Conservation (phyloP, 148 eudicot genomes). For the Camellia granthamiana region DNA sequence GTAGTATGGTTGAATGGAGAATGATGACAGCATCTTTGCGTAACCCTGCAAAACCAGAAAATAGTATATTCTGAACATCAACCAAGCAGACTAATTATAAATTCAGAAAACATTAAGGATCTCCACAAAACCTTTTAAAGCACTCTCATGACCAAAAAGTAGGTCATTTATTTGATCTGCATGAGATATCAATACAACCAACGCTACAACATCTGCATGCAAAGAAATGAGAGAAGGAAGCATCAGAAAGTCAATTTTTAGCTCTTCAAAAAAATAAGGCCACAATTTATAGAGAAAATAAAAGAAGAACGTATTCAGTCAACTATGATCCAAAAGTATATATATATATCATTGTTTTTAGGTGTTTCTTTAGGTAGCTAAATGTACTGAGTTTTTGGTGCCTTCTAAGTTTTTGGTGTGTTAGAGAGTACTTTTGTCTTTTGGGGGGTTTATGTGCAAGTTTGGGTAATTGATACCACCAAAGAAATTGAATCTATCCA, state of each 20-base stretch:
- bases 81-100: slow-evolving; percentile 9
- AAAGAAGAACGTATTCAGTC: background rate
- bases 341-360: background rate
- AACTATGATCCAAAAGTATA: background rate
- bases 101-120: slow-evolving; percentile 12
- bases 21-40: slow-evolving; percentile 54
- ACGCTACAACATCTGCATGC: slow-evolving; percentile 62
- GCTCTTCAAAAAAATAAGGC: background rate
- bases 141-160: slow-evolving; percentile 46
- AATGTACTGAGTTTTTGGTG: background rate
- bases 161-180: slow-evolving; percentile 58
- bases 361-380: background rate
- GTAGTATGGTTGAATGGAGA: slow-evolving; percentile 47
- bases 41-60: slow-evolving; percentile 48
- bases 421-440: background rate
- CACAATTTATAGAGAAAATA: background rate
- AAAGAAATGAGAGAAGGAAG: slow-evolving; percentile 8
- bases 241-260: slow-evolving; percentile 1
- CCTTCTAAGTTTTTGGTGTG: background rate
- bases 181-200: slow-evolving; percentile 55
- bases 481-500: background rate
- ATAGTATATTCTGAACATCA: slow-evolving; percentile 6
- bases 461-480: background rate
- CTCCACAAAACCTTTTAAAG: slow-evolving; percentile 54
- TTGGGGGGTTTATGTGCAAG: background rate